phyloP scores from a whole-genome alignment of 345 rosid genomes.

The Hibiscus mutabilis region DNA sequence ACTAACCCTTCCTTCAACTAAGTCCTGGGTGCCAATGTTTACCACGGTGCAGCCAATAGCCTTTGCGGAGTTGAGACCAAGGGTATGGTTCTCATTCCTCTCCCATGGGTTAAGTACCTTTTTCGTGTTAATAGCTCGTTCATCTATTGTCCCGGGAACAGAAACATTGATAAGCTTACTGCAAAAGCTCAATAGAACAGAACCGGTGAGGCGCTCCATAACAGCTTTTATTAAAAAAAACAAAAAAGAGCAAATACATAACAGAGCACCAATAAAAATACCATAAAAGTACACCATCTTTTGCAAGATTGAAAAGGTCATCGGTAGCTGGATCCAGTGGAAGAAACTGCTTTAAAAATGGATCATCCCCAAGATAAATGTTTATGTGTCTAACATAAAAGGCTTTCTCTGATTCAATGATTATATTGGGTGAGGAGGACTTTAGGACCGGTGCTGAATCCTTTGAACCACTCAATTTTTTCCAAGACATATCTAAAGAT shows the following conservation, averaged over 20 bases:
- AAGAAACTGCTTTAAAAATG: conserved; percentile 78
- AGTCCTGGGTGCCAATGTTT: conserved; percentile 74
- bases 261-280: conserved; percentile 24
- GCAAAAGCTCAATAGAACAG: conserved; percentile 20
- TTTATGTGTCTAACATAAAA: conserved; percentile 85
- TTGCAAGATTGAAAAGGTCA: conserved; percentile 66
- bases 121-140: conserved; percentile 82
- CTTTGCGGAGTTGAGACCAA: conserved; percentile 88
- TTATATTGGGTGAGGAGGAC: conserved; percentile 50
- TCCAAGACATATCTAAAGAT: conserved; percentile 53
- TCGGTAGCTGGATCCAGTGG: conserved; percentile 74
- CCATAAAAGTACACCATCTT: conserved; percentile 92
- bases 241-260: neutral
- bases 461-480: conserved; percentile 55
- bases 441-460: conserved; percentile 66
- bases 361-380: conserved; percentile 79
- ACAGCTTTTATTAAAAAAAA: neutral
- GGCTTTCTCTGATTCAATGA: conserved; percentile 65
- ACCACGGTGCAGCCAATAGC: conserved; percentile 87
- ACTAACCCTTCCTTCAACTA: conserved; percentile 84
- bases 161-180: conserved; percentile 91
- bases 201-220: conserved; percentile 4
- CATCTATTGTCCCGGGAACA: conserved; percentile 86
- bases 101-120: conserved; percentile 80
- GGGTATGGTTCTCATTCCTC: conserved; percentile 91